Base-by-base conservation (phyloP, 2,329 filamentous ascomycete genomes). In the Chaetomiaceae sp. region DNA sequence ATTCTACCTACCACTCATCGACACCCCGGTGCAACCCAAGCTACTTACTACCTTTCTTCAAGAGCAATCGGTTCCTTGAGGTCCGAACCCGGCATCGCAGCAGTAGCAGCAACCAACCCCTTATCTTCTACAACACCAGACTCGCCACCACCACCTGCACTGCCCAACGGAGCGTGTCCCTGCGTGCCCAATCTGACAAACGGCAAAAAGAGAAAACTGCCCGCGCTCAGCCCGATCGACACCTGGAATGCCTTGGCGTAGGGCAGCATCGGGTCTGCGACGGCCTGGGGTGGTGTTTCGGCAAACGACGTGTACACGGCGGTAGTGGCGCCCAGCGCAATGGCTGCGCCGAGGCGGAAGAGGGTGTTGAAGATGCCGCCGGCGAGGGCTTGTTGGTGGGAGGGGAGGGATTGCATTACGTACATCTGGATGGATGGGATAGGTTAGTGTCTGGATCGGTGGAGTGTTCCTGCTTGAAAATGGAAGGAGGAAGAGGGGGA, bases 361-460 rank as follows among this genome's bases (percentile, higher is more conserved):
- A 84, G 74, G 3, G 85, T 87, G 65, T 87, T 85, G 62, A 88
- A 83, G 37, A 89, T 81, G 1, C 83, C 83, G 6, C 84, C 83
- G 0, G 83, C 84, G 14, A 87, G 76, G 0, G 81, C 82, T 60
- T 88, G 83, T 59, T 85, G 80, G n/a, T 78, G 72, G 1, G 72
- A 66, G 0, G 83, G 82, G 48, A 88, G 76, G 0, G 80, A 81
- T 4, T 81, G 83, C 74, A 87, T 81, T 50, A 88, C 83, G 59
- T 87, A 88, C 78, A 88, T 84, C 76, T 84, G 19, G 4, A 12
- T n/a, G n/a, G n/a, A n/a, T n/a, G n/a, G n/a, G n/a, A n/a, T n/a
- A n/a, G n/a, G n/a, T n/a, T n/a, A n/a, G n/a, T n/a, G n/a, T n/a
- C n/a, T n/a, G n/a, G n/a, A n/a, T n/a, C n/a, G n/a, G n/a, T n/a